A percentile compares a stretch with the other conserved stretches of the same genome.
Evolutionary conservation across 2,329 filamentous ascomycete genomes (phyloP).

Genomic region (Aspergillus brunneoviolaceus): DNA sequence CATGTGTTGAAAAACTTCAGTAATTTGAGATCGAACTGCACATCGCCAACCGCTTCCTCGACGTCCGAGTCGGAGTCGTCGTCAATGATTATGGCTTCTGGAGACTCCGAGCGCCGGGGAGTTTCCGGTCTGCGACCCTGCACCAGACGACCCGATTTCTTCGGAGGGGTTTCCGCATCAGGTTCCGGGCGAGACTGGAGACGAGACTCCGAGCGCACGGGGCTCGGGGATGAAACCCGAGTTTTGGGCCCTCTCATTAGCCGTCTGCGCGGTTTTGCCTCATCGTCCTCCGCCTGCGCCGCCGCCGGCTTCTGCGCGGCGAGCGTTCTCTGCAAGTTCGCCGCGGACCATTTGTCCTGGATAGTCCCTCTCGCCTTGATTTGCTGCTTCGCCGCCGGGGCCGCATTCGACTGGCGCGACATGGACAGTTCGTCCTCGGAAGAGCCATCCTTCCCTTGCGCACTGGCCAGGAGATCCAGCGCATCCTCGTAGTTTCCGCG

Average conservation of each 20-base stretch:
- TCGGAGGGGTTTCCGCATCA: constrained; percentile 22
- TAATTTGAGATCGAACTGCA: constrained; percentile 55
- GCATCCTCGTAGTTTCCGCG: constrained; percentile 58
- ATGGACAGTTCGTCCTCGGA: constrained; percentile 45
- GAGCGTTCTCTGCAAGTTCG: constrained; percentile 38
- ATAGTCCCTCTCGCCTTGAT: constrained; percentile 58
- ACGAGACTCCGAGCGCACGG: constrained; percentile 10
- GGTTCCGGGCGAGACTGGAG: background rate
- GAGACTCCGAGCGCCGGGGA: constrained; percentile 34
- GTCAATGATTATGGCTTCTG: constrained; percentile 44
- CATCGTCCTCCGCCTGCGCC: constrained; percentile 23
- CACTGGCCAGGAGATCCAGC: constrained; percentile 46
- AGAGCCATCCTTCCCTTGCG: constrained; percentile 36
- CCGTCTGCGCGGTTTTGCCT: constrained; percentile 36
- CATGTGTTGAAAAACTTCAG: constrained; percentile 83
- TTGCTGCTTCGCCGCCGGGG: constrained; percentile 49
- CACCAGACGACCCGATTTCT: constrained; percentile 45
- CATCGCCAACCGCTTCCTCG: constrained; percentile 42
- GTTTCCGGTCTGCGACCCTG: constrained; percentile 47
- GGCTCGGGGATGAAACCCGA: constrained; percentile 29
- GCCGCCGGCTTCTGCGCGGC: constrained; percentile 18
- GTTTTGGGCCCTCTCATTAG: constrained; percentile 40
- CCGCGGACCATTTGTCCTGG: constrained; percentile 58
- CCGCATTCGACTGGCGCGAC: constrained; percentile 20
- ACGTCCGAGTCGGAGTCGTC: constrained; percentile 46